Percentiles rank a stretch among this genome's conserved stretches.
phyloP scores from a whole-genome alignment of 139 green algal species.

The Trebouxia sp. region DNA sequence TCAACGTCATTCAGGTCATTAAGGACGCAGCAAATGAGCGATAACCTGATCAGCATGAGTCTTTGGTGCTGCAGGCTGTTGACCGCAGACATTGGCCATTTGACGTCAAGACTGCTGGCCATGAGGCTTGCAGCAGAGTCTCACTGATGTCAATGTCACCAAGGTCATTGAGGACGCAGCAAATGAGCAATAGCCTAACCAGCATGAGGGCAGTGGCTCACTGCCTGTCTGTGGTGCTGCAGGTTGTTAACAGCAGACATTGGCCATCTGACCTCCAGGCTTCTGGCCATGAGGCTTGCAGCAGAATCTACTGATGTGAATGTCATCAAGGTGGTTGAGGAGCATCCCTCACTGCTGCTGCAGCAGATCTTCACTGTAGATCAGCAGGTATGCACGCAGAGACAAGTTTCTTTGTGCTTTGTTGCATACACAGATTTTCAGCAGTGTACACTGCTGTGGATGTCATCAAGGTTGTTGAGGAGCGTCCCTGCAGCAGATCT shows the following conservation, averaged over 20 bases:
- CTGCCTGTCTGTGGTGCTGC: background rate
- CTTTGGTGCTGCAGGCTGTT: too few species aligned
- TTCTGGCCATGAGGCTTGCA: constrained; percentile 8
- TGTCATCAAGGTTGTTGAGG: too few species aligned
- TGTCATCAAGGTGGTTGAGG: constrained; percentile 7
- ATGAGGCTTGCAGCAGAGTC: too few species aligned
- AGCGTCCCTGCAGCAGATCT: too few species aligned
- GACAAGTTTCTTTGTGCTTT: too few species aligned
- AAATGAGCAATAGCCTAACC: too few species aligned
- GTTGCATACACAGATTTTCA: background rate
- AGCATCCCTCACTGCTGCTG: constrained; percentile 5
- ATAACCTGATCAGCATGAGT: too few species aligned
- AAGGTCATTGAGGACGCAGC: background rate
- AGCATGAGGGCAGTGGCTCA: too few species aligned
- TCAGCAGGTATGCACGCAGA: background rate
- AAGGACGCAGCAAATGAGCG: too few species aligned
- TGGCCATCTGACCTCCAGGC: background rate
- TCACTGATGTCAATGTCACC: too few species aligned
- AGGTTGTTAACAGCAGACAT: background rate
- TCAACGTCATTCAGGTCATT: background rate
- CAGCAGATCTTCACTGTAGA: constrained; percentile 1
- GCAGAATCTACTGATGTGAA: background rate
- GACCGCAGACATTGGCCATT: too few species aligned
- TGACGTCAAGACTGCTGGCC: too few species aligned
- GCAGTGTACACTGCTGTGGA: background rate